Conservation (phyloP, 352 stramenopile genomes). For the Stephanocyclus meneghinianus region DNA sequence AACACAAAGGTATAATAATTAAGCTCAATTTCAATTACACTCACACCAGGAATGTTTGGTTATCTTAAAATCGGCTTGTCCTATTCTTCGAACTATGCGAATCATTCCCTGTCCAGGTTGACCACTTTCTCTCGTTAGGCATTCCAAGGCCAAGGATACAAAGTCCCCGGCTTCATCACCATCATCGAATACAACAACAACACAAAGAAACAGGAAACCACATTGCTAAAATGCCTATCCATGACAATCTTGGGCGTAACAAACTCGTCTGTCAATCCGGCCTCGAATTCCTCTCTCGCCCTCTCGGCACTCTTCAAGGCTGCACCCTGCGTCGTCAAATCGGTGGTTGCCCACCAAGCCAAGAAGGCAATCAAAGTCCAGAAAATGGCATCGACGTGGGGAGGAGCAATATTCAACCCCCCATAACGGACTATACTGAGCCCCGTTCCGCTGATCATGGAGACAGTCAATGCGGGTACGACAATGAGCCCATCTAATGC, state of each 20-base stretch:
- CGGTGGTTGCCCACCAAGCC: slow-evolving; percentile 58
- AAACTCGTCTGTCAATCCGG: slow-evolving; percentile 25
- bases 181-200: slow-evolving; percentile 66
- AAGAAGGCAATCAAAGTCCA: slow-evolving; percentile 59
- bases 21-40: too few relatives aligned
- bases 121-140: background rate
- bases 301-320: slow-evolving; percentile 42
- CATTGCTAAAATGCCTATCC: slow-evolving; percentile 62
- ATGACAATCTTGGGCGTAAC: slow-evolving; percentile 54
- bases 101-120: too few relatives aligned
- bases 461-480: slow-evolving; percentile 57
- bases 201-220: slow-evolving; percentile 63
- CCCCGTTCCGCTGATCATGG: slow-evolving; percentile 60
- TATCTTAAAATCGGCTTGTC: too few relatives aligned
- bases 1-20: too few relatives aligned
- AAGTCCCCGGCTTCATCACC: slow-evolving; percentile 62
- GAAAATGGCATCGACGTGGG: slow-evolving; percentile 57
- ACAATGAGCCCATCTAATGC: slow-evolving; percentile 58
- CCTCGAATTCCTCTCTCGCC: slow-evolving; percentile 33
- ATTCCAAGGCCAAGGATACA: slow-evolving; percentile 47
- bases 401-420: slow-evolving; percentile 56
- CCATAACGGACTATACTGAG: slow-evolving; percentile 58
- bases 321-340: slow-evolving; percentile 59
- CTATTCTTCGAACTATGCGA: too few relatives aligned
- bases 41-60: too few relatives aligned